Evolutionary conservation across 2,329 filamentous ascomycete genomes (phyloP), one percentile per base, ranked within the genome.

Genomic region (Fusarium neocosmosporiellum): DNA sequence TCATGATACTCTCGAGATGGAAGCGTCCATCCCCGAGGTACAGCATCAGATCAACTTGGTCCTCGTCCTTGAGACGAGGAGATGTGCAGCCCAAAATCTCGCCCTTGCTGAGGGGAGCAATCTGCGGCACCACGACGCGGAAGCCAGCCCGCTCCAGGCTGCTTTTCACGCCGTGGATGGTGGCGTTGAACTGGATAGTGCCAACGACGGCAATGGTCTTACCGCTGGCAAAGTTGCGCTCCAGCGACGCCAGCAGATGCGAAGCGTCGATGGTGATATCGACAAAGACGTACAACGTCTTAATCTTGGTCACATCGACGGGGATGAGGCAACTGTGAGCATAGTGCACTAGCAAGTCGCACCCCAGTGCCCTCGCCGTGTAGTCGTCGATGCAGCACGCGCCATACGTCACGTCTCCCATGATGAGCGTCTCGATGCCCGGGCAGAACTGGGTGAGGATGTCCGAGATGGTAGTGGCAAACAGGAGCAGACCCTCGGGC

Each of bases 341-440:
- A 80, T 99, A 99, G 84, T 99, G 96, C 2, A 99, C 94, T 11
- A 99, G 87, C 8, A 99, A 86, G 77, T 99, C 96, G 81, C 96
- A 99, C 2, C 95, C 96, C 24, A 99, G 88, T 1, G 97, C 96
- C 50, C 96, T 88, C 2, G 96, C 97, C 0, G 96, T 99, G 84
- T 97, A 99, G 84, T 99, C 96, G 81, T 99, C 96, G 77, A 99
- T 98, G 80, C 96, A 99, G 86, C 96, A 99, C 24, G 96, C 96
- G 71, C 96, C 96, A 81, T 99, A 99, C 1, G 96, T 99, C 48
- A 99, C 96, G 81, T 99, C 96, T 69, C 96, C 96, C 96, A 99
- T 99, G 81, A 99, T 99, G 62, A 98, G 87, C 2, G 96, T 98
- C 81, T 97, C 94, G 43, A 93, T 92, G 2, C 93, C 95, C 0